Conservation (phyloP, 495 filamentous ascomycete genomes). For the Penicillium longicatenatum region DNA sequence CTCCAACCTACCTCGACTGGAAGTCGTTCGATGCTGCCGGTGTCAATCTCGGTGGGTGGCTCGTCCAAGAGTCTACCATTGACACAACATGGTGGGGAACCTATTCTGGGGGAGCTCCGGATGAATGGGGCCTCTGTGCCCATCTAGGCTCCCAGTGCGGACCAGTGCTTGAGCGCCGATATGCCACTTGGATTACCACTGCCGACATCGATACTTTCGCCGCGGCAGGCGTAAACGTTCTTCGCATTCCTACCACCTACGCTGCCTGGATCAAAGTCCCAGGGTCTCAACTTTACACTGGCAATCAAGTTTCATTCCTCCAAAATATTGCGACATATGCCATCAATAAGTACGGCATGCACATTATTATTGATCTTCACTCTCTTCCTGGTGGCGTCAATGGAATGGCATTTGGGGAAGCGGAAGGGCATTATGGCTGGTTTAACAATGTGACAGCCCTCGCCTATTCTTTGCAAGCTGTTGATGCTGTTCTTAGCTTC, state of each 20-base stretch:
- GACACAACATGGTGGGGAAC: constrained; percentile 29
- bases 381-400: constrained; percentile 35
- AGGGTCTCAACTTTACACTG: constrained; percentile 33
- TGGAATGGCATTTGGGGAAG: constrained; percentile 34
- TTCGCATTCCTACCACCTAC: constrained; percentile 37
- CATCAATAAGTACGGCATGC: constrained; percentile 32
- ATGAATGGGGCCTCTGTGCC: constrained; percentile 34
- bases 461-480: constrained; percentile 27
- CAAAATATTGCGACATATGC: constrained; percentile 31
- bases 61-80: constrained; percentile 37
- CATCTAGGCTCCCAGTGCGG: constrained; percentile 27
- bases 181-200: constrained; percentile 31
- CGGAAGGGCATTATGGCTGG: constrained; percentile 31
- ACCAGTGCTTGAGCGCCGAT: constrained; percentile 29
- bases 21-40: constrained; percentile 28
- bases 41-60: constrained; percentile 39
- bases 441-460: constrained; percentile 30
- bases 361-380: constrained; percentile 36
- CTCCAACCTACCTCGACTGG: constrained; percentile 17
- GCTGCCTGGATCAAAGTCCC: constrained; percentile 31
- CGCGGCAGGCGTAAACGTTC: constrained; percentile 21
- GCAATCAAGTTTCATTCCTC: constrained; percentile 28
- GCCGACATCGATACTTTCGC: constrained; percentile 33
- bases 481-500: constrained; percentile 30
- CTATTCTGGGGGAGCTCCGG: constrained; percentile 19